Base-by-base conservation (phyloP, 192 early-diverging fungal species). In the Backusella macrospora region DNA sequence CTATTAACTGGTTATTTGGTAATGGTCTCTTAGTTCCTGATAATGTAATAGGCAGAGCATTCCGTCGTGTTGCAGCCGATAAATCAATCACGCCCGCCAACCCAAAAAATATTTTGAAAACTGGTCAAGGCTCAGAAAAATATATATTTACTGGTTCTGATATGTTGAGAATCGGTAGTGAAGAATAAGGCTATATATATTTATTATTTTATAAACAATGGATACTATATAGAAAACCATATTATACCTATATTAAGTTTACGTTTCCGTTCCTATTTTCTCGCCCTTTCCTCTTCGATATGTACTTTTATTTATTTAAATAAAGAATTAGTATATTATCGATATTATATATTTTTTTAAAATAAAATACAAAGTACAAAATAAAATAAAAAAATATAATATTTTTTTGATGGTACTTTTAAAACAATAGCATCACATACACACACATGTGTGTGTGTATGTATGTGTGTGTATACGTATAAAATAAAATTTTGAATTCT, bases 11-110 rank as follows among this genome's bases (percentile, higher is more conserved):
- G n/a, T 0, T 48, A 34, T 47, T 75, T 14, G 42, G 49, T 16
- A 18, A 72, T 6, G 6, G 49, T n/a, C 4, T 71, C 15, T 34
- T 44, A 23, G 29, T 68, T 8, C 46, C 73, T 8, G 77, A 79
- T 4, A 46, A 7, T n/a, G 34, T 15, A 26, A 72, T 72, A 2
- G 79, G 71, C 43, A 71, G 71, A 5, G 48, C 75, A n/a, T 69
- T 76, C 66, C 75, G 67, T 4, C 21, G 49, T 26, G 37, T 69
- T 6, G 75, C 73, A 15, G 26, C 14, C 8, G 44, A 68, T 47
- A 47, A 8, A 7, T 68, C 67, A 1, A 10, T 68, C 23, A 68
- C 34, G 23, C 67, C 44, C 14, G 44, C 6, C 3, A 16, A 45
- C 14, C n/a, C 42, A 29, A 47, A 47, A 2, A 59, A 23, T 59